Percentiles rank a stretch among this genome's conserved stretches.
phyloP scores from a whole-genome alignment of 768 basidiomycete genomes.

The Tulasnella sp. region DNA sequence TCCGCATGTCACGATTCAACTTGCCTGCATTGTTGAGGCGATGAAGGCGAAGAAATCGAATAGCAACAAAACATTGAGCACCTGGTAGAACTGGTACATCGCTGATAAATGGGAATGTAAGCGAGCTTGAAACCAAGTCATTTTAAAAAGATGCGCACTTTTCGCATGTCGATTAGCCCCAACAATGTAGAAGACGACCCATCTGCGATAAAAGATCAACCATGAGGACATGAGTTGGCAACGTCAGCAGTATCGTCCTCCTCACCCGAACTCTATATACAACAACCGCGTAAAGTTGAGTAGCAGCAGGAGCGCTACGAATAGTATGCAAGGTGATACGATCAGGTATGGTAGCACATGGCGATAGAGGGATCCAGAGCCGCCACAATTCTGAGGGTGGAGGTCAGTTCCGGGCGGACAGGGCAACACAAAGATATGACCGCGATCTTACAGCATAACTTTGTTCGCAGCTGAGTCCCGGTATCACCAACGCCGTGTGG shows the following conservation, averaged over 20 bases:
- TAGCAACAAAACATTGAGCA: constrained; percentile 78
- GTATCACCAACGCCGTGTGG: constrained; percentile 42
- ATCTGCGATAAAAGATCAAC: constrained; percentile 36
- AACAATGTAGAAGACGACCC: constrained; percentile 73
- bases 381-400: constrained; percentile 35
- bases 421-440: no score
- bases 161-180: constrained; percentile 72
- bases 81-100: constrained; percentile 84
- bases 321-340: constrained; percentile 60
- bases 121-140: no score
- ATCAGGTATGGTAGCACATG: constrained; percentile 58
- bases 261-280: constrained; percentile 76
- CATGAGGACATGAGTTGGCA: not conserved
- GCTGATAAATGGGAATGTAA: constrained; percentile 41
- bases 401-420: not conserved
- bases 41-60: constrained; percentile 84
- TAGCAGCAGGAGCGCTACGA: constrained; percentile 52
- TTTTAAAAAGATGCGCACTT: constrained; percentile 35
- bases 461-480: constrained; percentile 13
- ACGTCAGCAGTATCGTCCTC: not conserved
- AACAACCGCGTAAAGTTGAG: constrained; percentile 60
- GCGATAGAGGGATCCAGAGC: constrained; percentile 47
- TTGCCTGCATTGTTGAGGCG: constrained; percentile 81
- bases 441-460: no score
- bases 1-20: not conserved